Evolutionary conservation across 352 stramenopile genomes (phyloP), one percentile per base, ranked within the genome.

Genomic region (Plasmopara muralis): DNA sequence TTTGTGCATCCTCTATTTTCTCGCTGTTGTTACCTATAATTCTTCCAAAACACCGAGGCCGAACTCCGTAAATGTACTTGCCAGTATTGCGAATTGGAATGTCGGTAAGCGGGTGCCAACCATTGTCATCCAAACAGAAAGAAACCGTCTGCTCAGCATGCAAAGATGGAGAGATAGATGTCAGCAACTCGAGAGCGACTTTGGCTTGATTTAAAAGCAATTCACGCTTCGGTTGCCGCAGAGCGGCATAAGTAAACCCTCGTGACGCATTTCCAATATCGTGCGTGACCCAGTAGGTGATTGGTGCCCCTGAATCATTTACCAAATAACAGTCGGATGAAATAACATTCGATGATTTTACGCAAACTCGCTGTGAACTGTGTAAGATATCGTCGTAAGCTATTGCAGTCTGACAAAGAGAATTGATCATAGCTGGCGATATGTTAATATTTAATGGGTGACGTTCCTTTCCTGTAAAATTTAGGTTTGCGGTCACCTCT

Each of bases 271-370:
- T 65, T n/a, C 65, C 55, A 25, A 62, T 71, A 31, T 72, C 59
- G 41, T 86, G 71, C 9, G 65, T 77, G 12, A 86, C 66, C 74
- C 74, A 88, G 54, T 85, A 89, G 0, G 70, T 77, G 30, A 93
- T 77, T 12, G 57, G 61, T 0, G 56, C 62, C 0, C 75, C 79
- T 1, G 68, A 77, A 45, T 93, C 79, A 34, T 93, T 93, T 1
- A 72, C 74, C 28, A 93, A 57, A 34, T 87, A 89, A 50, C 89
- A 89, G 0, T 84, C 83, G 4, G 78, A 93, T 1, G 80, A 88
- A 49, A 90, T 87, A 18, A 89, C 63, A 29, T 72, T 89, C 2
- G 74, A 76, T 45, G 57, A 77, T 7, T 76, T 73, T 5, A 76
- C 59, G 12, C 66, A 70, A 7, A 77, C 66, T 0, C 47, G 9